Evolutionary conservation across 75 land plant genomes (phyloP), one percentile per base, ranked within the genome.

Genomic region (Selaginella moellendorffii): DNA sequence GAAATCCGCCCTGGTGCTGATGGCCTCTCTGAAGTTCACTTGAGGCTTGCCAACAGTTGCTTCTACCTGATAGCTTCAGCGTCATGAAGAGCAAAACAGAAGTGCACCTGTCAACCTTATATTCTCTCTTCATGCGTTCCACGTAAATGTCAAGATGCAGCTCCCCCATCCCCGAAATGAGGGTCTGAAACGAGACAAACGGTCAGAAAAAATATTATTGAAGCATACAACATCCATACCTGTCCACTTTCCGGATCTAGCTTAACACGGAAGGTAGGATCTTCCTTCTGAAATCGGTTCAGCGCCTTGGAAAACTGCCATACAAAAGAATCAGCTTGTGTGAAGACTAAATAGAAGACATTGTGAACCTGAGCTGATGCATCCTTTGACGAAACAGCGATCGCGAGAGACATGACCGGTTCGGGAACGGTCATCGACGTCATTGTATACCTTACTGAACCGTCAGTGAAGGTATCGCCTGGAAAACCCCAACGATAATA

Each of bases 371-470:
- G 85, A 63, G 83, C 83, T 52, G 83, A 80, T 54, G 85, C 66
- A 77, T 88, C 93, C 63, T 86, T 85, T 26, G 85, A 78, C 25
- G 85, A 77, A 24, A 96, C 82, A 30, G 83, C 69, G 61, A 95
- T 78, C 53, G 97, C 99, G 62, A 95, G 72, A 26, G 99, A 95
- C 96, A 95, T 89, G 54, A 95, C 99, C 29, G 97, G 99, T 67
- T 95, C 99, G 52, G 99, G 99, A 21, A 89, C 97, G 78, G 80
- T 89, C 99, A 95, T 95, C 12, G 99, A 95, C 42, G 99, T 95
- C 99, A 95, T 95, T 0, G 99, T 95, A 73, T 95, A 95, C 56
- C 64, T 81, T 22, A 86, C 78, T 17, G 91, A 78, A 19, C 96
- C 96, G 76, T 95, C 85, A 20, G 99, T 95, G 64, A 95, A 89